Evolutionary conservation across 495 filamentous ascomycete species (phyloP).

Genomic region (Aspergillus homomorphus): DNA sequence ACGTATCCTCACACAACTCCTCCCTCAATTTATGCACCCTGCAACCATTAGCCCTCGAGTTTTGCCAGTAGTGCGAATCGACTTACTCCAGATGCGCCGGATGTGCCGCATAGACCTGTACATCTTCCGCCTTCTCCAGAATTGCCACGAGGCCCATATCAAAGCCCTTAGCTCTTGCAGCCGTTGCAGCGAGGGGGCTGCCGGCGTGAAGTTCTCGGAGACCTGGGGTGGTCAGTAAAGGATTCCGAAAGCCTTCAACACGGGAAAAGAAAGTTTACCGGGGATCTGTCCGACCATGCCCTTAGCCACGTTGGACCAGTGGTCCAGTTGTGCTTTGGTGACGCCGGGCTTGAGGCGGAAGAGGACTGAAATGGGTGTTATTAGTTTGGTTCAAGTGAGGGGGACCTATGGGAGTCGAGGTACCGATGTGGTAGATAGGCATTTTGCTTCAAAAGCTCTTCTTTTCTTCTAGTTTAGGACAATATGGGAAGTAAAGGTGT

Average conservation of each 20-base stretch:
- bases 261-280: background rate
- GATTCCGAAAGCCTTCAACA: too few species aligned
- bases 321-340: conserved; percentile 28
- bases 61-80: background rate
- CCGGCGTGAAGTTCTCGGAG: conserved; percentile 32
- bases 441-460: too few species aligned
- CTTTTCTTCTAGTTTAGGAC: too few species aligned
- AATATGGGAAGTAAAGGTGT: too few species aligned
- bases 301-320: conserved; percentile 29
- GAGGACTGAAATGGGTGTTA: conserved; percentile 27
- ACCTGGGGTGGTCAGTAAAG: conserved; percentile 20
- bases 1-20: conserved; percentile 43
- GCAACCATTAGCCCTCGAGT: background rate
- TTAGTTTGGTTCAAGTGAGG: conserved; percentile 11
- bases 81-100: conserved; percentile 42
- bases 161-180: conserved; percentile 42
- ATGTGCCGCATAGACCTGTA: conserved; percentile 36
- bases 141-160: conserved; percentile 44
- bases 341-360: conserved; percentile 43
- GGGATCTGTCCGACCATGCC: conserved; percentile 38
- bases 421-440: conserved; percentile 27
- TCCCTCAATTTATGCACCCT: conserved; percentile 43
- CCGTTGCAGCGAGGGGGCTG: conserved; percentile 33
- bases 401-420: background rate
- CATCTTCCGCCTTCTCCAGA: conserved; percentile 36